Conservation (phyloP, 1,139 yeast species). For the Magnusiomyces suaveolens region DNA sequence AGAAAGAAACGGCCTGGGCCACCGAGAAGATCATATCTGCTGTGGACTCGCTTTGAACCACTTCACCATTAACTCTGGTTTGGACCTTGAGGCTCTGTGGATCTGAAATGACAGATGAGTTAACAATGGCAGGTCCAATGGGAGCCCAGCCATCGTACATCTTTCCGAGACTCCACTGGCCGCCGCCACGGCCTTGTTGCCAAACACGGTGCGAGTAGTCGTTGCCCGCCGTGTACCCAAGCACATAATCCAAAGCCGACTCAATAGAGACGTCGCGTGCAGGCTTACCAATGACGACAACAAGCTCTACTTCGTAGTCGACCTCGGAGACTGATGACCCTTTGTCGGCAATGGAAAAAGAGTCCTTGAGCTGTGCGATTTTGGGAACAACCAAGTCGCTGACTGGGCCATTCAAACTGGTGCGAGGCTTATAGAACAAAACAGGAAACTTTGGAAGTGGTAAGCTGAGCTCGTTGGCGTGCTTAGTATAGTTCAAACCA, state of each 20-base stretch:
- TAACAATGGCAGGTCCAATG: constrained; percentile 43
- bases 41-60: constrained; percentile 39
- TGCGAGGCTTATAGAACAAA: constrained; percentile 40
- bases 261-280: constrained; percentile 38
- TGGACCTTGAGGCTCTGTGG: constrained; percentile 31
- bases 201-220: constrained; percentile 48
- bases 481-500: constrained; percentile 30
- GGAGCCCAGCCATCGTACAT: constrained; percentile 50
- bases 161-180: constrained; percentile 45
- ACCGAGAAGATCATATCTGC: constrained; percentile 43
- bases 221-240: constrained; percentile 47
- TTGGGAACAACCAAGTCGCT: constrained; percentile 33
- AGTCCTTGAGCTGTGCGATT: constrained; percentile 31
- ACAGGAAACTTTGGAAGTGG: constrained; percentile 40
- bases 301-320: constrained; percentile 49
- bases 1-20: constrained; percentile 38
- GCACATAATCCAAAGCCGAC: constrained; percentile 40
- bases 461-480: constrained; percentile 24
- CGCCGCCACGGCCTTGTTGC: constrained; percentile 41
- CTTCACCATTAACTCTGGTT: constrained; percentile 38
- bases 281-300: constrained; percentile 43
- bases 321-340: constrained; percentile 27
- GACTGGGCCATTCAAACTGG: constrained; percentile 35
- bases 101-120: constrained; percentile 30
- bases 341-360: background rate